phyloP scores from a whole-genome alignment of 1,284 basidiomycete species.

The Pseudozyma tsukubaensis region DNA sequence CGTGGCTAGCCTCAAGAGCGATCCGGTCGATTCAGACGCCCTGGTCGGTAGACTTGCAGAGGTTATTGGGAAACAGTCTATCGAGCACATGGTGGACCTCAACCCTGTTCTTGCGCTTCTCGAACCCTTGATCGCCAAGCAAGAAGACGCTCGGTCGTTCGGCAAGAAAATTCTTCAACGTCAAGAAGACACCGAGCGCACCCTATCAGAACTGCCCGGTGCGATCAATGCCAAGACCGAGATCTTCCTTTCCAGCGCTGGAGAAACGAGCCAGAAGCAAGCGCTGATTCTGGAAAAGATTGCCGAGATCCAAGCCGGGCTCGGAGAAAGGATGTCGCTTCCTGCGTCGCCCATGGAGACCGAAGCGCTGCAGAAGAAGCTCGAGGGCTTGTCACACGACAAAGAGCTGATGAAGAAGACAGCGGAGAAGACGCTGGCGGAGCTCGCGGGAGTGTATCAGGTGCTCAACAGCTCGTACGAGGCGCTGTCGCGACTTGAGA shows the following conservation, averaged over 20 bases:
- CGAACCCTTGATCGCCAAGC: constrained; percentile 57
- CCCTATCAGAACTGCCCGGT: constrained; percentile 47
- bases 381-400: constrained; percentile 20
- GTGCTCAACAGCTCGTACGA: constrained; percentile 36
- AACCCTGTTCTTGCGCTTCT: constrained; percentile 58
- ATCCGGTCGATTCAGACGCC: constrained; percentile 50
- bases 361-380: constrained; percentile 8
- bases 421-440: constrained; percentile 36
- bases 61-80: constrained; percentile 55
- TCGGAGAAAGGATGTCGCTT: not conserved
- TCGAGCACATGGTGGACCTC: constrained; percentile 58
- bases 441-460: constrained; percentile 34
- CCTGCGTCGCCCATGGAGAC: not conserved
- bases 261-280: constrained; percentile 23
- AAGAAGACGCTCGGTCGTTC: constrained; percentile 44
- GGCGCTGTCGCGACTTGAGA: constrained; percentile 22
- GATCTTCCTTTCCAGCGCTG: constrained; percentile 49
- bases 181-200: constrained; percentile 55
- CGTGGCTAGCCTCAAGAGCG: constrained; percentile 43
- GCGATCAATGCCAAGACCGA: constrained; percentile 63
- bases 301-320: constrained; percentile 23
- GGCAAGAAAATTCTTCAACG: constrained; percentile 48
- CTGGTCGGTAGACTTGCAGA: constrained; percentile 37
- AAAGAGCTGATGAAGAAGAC: constrained; percentile 11
- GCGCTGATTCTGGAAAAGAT: constrained; percentile 18